Evolutionary conservation across 108 stramenopile species (phyloP), one percentile per base, ranked within the genome.

Genomic region (Skeletonema tropicum): DNA sequence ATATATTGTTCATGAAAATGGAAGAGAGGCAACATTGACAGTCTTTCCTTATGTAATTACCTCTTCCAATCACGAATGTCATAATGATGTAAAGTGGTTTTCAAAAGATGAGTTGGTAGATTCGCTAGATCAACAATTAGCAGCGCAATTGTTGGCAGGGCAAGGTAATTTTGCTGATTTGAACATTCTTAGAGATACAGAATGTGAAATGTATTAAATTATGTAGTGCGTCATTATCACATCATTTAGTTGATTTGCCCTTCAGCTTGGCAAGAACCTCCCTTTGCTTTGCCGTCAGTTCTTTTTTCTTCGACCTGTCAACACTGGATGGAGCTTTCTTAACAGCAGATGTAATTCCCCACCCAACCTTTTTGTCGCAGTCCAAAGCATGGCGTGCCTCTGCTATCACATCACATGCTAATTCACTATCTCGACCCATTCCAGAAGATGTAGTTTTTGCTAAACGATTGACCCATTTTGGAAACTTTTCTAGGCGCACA

Each of bases 381-480:
- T 80, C 84, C 60, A 63, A 70, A 21, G 84, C 84, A 19, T 63
- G 38, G 33, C 72, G 45, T 13, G 80, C 84, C 60, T 82, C 84
- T 36, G 45, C 41, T 26, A 77, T 7, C 3, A 76, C 63, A 64
- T 85, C 64, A 52, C 80, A 82, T 3, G 62, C 42, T 30, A 66
- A 12, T 60, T 60, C 73, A 13, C 65, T 65, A 42, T 85, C 74
- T 58, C 63, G 58, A 13, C 17, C 25, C 61, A 76, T 64, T 68
- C 79, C 76, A 8, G 81, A 61, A 6, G 70, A 33, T 23, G 84
- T 75, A 57, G 67, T 82, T 25, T 59, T 52, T 10, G 84, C 84
- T 17, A 82, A 48, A 48, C 84, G 76, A 77, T 85, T 85, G 3
- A 85, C 58, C 80, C 80, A 85, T 11, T 46, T 62, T 3, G 84